Conservation (phyloP, 2,329 filamentous ascomycete species). For the Hysterium pulicare region DNA sequence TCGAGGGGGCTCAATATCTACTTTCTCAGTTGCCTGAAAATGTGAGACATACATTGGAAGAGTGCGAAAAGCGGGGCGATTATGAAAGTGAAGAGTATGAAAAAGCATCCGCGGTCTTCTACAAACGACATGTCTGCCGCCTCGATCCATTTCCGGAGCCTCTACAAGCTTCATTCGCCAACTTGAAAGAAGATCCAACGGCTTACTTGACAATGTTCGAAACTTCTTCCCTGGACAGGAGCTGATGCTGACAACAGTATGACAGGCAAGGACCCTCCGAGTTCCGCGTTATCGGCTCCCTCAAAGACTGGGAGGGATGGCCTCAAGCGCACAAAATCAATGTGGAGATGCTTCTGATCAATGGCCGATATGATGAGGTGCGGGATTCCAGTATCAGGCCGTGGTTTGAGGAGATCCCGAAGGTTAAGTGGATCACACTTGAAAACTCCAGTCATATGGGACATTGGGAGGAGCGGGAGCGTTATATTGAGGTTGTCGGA, state of each 20-base stretch:
- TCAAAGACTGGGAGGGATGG: slow-evolving; percentile 40
- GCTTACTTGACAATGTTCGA: slow-evolving; percentile 35
- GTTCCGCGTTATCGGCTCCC: slow-evolving; percentile 39
- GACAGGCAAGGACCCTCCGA: slow-evolving; percentile 37
- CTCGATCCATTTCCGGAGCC: slow-evolving; percentile 15
- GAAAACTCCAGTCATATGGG: slow-evolving; percentile 1
- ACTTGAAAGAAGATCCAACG: slow-evolving; percentile 31
- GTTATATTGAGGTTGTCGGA: not conserved
- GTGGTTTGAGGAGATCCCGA: slow-evolving; percentile 36
- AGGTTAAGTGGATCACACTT: slow-evolving; percentile 40
- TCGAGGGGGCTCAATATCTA: slow-evolving; percentile 17
- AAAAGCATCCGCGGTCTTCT: slow-evolving; percentile 9
- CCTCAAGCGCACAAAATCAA: slow-evolving; percentile 36
- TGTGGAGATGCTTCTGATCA: slow-evolving; percentile 40
- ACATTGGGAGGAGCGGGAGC: slow-evolving; percentile 1
- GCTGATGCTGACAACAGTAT: not conserved
- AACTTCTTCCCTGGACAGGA: not conserved
- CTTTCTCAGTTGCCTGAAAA: slow-evolving; percentile 16
- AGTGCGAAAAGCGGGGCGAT: slow-evolving; percentile 9
- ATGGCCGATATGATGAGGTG: slow-evolving; percentile 42
- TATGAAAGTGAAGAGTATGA: slow-evolving; percentile 13
- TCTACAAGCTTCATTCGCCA: slow-evolving; percentile 17
- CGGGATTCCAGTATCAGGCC: slow-evolving; percentile 33
- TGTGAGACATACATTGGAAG: slow-evolving; percentile 15
- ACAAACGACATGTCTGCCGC: slow-evolving; percentile 10